phyloP scores from a whole-genome alignment of 768 basidiomycete species.

The Lentinula lateritia region DNA sequence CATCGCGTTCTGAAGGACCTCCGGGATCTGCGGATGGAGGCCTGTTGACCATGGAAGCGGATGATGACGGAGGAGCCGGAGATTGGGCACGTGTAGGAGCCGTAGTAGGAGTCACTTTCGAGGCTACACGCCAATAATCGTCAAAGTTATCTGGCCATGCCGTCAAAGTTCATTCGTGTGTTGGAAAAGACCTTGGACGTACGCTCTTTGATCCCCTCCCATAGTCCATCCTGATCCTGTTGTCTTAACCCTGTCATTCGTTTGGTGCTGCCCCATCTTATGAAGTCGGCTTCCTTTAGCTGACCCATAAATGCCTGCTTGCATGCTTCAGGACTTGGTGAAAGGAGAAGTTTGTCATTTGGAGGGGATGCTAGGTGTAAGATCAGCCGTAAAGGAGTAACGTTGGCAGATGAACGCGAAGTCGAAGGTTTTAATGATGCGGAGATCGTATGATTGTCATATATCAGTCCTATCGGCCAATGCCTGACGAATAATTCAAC shows the following conservation, averaged over 20 bases:
- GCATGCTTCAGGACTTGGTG: conserved; percentile 79
- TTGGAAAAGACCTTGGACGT: conserved; percentile 27
- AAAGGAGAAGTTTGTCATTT: conserved; percentile 75
- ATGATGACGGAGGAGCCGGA: conserved; percentile 43
- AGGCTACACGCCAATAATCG: conserved; percentile 88
- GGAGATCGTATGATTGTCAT: conserved; percentile 76
- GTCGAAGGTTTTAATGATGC: conserved; percentile 47
- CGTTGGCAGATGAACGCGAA: conserved; percentile 30
- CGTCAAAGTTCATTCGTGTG: conserved; percentile 5
- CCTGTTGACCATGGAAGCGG: conserved; percentile 57
- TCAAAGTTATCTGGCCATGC: conserved; percentile 81
- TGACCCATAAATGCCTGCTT: conserved; percentile 95
- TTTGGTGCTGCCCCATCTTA: conserved; percentile 94
- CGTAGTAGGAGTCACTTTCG: conserved; percentile 87
- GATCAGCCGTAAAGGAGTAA: conserved; percentile 67
- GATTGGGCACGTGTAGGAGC: conserved; percentile 55
- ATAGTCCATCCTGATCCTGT: conserved; percentile 91
- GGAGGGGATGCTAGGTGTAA: conserved; percentile 88
- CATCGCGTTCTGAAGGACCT: conserved; percentile 61
- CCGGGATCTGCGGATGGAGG: conserved; percentile 60
- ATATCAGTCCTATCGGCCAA: conserved; percentile 94
- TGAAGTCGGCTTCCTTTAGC: conserved; percentile 94
- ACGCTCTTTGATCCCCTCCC: conserved; percentile 97
- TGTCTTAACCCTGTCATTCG: conserved; percentile 88
- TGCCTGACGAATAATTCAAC: conserved; percentile 56